phyloP scores from a whole-genome alignment of 1,284 basidiomycete species.

The Moesziomyces sp. region DNA sequence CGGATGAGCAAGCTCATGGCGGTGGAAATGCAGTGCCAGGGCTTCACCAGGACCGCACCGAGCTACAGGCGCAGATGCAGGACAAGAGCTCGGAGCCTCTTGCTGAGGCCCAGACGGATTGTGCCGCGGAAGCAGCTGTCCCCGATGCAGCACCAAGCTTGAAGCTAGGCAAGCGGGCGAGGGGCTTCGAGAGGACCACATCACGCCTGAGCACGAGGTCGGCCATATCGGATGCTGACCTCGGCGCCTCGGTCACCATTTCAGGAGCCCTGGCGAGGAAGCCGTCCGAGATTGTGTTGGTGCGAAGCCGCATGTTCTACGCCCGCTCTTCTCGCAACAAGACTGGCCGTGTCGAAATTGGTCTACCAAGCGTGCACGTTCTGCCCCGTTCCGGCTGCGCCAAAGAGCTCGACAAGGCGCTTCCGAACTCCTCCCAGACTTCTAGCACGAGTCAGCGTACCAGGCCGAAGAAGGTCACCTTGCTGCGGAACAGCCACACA shows the following conservation, averaged over 20 bases:
- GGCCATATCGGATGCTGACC: slow-evolving; percentile 10
- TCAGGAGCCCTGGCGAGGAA: slow-evolving; percentile 13
- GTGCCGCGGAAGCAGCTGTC: background rate
- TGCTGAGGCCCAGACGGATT: too few species aligned
- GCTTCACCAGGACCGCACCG: slow-evolving; percentile 10
- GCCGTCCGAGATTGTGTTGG: slow-evolving; percentile 72
- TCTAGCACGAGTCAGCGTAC: background rate
- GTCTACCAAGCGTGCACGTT: slow-evolving; percentile 74
- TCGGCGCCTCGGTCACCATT: background rate
- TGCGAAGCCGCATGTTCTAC: slow-evolving; percentile 77
- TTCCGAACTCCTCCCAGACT: slow-evolving; percentile 12
- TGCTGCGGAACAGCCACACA: background rate
- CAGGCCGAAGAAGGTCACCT: background rate
- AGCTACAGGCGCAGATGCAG: background rate
- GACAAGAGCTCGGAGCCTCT: background rate
- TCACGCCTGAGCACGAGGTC: slow-evolving; percentile 21
- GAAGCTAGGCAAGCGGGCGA: slow-evolving; percentile 5
- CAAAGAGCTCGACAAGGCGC: slow-evolving; percentile 39
- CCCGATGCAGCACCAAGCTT: background rate
- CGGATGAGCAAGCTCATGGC: too few species aligned
- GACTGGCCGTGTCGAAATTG: slow-evolving; percentile 71
- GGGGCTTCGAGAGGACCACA: slow-evolving; percentile 15
- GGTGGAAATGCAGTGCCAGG: slow-evolving; percentile 30
- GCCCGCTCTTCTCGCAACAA: slow-evolving; percentile 73
- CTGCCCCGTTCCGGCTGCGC: slow-evolving; percentile 16